Base-by-base conservation (phyloP, 23 red algal genomes). In the Agarophyton chilense region DNA sequence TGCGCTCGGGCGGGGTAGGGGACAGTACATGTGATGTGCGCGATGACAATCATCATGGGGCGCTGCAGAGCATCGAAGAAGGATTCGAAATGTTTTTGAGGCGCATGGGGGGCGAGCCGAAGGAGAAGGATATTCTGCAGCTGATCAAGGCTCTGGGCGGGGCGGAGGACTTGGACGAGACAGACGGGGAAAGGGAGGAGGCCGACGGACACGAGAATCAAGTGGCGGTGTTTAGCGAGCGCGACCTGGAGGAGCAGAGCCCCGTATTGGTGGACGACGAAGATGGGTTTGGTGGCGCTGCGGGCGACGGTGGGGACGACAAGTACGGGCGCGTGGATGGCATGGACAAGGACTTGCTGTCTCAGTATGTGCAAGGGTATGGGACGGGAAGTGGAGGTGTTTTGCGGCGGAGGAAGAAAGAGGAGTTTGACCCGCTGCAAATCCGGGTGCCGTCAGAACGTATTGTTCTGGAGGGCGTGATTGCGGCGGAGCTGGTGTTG, bases 71-170 rank as follows among this genome's bases (percentile, higher is more conserved):
- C 18, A 66, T 83, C 3, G 79, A 83, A 43, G 42, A 71, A 41
- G 82, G 82, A 18, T 54, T 57, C 43, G 18, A 87, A 29, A 72
- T 87, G 28, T 49, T 87, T 29, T 62, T 87, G 61, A 26, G 14
- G 17, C 36, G 36, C 35, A 28, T 87, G 26, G 82, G 82, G 14
- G 82, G 82, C 5, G 47, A 54, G 41, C 65, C 82, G 19, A n/a
- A 41, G 21, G 62, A 72, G 68, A 64, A 60, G 19, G 44, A 70
- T 18, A 45, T 84, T 10, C 52, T 25, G 12, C 35, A n/a, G 17
- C 44, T 38, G 5, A 60, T 65, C 26, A 36, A 65, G 49, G 55
- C 79, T 84, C 42, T 44, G 1, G 61, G 55, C 29, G 46, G 45
- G 26, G 36, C 24, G 14, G 45, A 38, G 2, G 10, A 14, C 34